A percentile compares a stretch with the other conserved stretches of the same genome.
These are phyloP conservation scores for Kodamaea sagamina DNA, from an alignment of 805 yeast species.

Conservation along the genomic window DNA sequence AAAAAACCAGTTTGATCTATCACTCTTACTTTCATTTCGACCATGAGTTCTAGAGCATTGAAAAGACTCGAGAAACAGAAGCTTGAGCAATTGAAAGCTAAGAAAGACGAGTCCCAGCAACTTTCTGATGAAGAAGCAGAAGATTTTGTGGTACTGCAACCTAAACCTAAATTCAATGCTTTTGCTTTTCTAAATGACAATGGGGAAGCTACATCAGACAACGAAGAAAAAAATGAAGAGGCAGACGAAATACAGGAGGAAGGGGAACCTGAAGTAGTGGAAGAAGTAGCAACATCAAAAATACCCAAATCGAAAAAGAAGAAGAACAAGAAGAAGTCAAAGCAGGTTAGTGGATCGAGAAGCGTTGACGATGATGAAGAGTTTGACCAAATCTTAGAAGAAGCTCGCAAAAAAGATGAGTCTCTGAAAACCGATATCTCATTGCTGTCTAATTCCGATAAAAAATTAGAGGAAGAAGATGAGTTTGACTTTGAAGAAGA, in stretches of 20 bases:
- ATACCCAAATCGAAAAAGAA: conserved; percentile 22
- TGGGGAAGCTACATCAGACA: conserved; percentile 21
- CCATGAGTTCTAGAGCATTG: conserved; percentile 31
- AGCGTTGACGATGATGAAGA: conserved; percentile 53
- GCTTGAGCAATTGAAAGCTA: conserved; percentile 16
- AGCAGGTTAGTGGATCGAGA: conserved; percentile 25
- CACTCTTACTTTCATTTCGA: not conserved
- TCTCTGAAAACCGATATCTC: conserved; percentile 16
- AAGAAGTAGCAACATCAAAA: conserved; percentile 16
- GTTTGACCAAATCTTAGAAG: conserved; percentile 54
- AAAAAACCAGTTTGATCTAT: not conserved
- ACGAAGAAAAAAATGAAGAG: conserved; percentile 16
- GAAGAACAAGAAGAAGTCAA: conserved; percentile 17
- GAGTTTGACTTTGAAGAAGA: conserved; percentile 23
- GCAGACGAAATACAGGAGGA: conserved; percentile 20
- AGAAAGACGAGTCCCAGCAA: conserved; percentile 13
- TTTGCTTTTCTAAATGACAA: conserved; percentile 44
- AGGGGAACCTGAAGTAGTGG: conserved; percentile 22
- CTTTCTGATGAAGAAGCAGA: conserved; percentile 15
- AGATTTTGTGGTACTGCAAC: conserved; percentile 19
- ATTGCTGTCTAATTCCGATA: not conserved
- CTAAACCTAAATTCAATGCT: conserved; percentile 36
- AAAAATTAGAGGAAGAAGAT: conserved; percentile 14
- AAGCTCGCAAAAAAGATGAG: conserved; percentile 34
- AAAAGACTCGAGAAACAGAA: conserved; percentile 26